Percentiles rank a stretch among this genome's conserved stretches.
Evolutionary conservation across 1,284 basidiomycete species (phyloP).

Genomic region (Pseudozyma sp.): DNA sequence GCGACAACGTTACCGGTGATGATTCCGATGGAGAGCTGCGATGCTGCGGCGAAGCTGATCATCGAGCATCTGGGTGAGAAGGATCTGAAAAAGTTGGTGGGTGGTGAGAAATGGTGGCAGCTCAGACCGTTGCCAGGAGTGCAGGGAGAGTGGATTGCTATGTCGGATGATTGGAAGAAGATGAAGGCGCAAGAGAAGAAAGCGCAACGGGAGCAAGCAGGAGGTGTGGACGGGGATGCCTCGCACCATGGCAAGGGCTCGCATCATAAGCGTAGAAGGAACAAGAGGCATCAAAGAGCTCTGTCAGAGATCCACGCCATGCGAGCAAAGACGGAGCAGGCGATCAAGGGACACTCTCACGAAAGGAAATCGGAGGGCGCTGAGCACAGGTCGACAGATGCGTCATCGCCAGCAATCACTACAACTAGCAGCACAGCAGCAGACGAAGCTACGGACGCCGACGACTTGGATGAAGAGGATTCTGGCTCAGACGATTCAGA

Average conservation of each 20-base stretch:
- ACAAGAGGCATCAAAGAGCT: conserved; percentile 40
- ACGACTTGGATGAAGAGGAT: not conserved
- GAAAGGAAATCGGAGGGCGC: conserved; percentile 12
- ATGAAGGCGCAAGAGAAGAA: conserved; percentile 62
- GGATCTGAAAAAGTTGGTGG: conserved; percentile 80
- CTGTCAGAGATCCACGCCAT: conserved; percentile 35
- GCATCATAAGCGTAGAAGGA: conserved; percentile 13
- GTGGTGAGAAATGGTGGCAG: conserved; percentile 95
- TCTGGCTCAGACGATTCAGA: not conserved
- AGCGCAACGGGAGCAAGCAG: conserved; percentile 9
- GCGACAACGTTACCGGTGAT: conserved; percentile 81
- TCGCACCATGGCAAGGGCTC: conserved; percentile 5
- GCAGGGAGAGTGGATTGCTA: conserved; percentile 89
- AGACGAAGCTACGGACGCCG: not conserved
- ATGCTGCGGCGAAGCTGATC: conserved; percentile 81
- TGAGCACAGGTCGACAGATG: not conserved
- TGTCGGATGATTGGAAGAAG: conserved; percentile 70
- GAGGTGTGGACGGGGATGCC: not conserved
- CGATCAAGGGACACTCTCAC: conserved; percentile 29
- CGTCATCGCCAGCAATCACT: not conserved
- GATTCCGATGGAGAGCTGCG: conserved; percentile 77
- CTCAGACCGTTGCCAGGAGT: conserved; percentile 74
- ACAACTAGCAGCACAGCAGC: not conserved
- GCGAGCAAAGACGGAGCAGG: conserved; percentile 31
- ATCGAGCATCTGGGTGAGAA: conserved; percentile 86